A percentile compares a stretch with the other conserved stretches of the same genome.
Evolutionary conservation across 2,329 filamentous ascomycete genomes (phyloP).

Genomic region (Exophiala sp.): DNA sequence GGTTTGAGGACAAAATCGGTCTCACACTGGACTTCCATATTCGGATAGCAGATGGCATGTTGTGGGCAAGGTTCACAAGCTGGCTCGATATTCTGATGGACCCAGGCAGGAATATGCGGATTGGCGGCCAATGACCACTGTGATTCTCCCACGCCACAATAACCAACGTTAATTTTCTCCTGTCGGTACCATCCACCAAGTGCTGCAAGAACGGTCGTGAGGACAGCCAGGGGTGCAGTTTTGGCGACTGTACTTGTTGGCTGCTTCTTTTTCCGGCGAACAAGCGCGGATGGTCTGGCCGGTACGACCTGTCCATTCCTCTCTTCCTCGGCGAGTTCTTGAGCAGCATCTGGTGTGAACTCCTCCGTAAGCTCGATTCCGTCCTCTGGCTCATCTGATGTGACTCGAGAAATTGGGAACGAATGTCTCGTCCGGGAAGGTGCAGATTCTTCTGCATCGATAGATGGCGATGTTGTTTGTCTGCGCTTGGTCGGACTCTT

Average conservation of each 20-base stretch:
- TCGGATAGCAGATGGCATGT: slow-evolving; percentile 82
- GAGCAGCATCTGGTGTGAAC: slow-evolving; percentile 86
- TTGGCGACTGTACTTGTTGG: slow-evolving; percentile 52
- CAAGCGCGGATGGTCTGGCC: slow-evolving; percentile 35
- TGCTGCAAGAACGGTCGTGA: slow-evolving; percentile 65
- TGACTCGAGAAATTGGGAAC: slow-evolving; percentile 48
- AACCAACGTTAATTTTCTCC: slow-evolving; percentile 94
- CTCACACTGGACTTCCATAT: slow-evolving; percentile 76
- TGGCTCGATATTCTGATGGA: slow-evolving; percentile 63
- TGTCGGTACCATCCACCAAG: slow-evolving; percentile 84
- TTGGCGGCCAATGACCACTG: slow-evolving; percentile 58
- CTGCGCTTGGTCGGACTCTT: slow-evolving; percentile 38
- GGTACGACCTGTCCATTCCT: slow-evolving; percentile 27
- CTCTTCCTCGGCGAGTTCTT: slow-evolving; percentile 68
- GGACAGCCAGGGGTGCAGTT: slow-evolving; percentile 67
- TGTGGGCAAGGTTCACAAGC: slow-evolving; percentile 85
- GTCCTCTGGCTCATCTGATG: slow-evolving; percentile 39
- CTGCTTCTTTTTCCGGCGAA: slow-evolving; percentile 41
- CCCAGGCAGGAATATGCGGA: slow-evolving; percentile 66
- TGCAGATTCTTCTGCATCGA: slow-evolving; percentile 53
- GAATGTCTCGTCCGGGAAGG: slow-evolving; percentile 51
- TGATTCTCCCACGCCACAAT: slow-evolving; percentile 77
- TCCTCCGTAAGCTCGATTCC: slow-evolving; percentile 75
- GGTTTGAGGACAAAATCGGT: slow-evolving; percentile 79
- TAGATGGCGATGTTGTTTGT: slow-evolving; percentile 48